Conservation (phyloP, 75 land plant genomes). For the Pinus albicaulis region DNA sequence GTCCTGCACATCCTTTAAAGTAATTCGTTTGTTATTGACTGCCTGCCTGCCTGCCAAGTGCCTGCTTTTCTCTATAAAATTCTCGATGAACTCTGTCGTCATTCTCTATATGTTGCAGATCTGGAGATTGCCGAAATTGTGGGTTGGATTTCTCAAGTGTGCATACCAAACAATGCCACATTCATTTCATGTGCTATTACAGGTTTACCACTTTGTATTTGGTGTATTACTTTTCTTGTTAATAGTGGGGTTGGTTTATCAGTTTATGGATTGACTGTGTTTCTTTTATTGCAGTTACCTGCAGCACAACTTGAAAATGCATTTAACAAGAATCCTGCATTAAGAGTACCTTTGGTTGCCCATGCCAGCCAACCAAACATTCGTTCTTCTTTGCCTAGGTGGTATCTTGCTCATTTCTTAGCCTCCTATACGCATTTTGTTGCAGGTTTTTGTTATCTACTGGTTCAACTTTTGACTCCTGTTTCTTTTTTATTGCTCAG, state of each 20-base stretch:
- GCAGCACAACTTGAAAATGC: slow-evolving; percentile 95
- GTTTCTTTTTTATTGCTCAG: slow-evolving; percentile 22
- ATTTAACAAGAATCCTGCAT: slow-evolving; percentile 53
- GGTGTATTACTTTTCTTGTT: neutral
- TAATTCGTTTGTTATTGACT: neutral
- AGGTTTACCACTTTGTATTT: slow-evolving; percentile 44
- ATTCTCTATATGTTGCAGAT: slow-evolving; percentile 51
- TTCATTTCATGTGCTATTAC: slow-evolving; percentile 87
- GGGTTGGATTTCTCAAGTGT: slow-evolving; percentile 97
- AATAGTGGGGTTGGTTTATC: neutral
- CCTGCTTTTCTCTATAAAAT: neutral
- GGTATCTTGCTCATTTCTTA: neutral
- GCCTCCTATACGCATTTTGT: neutral
- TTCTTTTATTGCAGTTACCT: slow-evolving; percentile 66
- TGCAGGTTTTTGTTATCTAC: neutral
- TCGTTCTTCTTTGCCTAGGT: slow-evolving; percentile 80
- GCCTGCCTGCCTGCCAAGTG: neutral
- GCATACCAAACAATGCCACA: slow-evolving; percentile 80
- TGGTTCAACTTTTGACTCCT: neutral
- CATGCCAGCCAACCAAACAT: slow-evolving; percentile 84
- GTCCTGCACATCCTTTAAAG: neutral
- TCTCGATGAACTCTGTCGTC: neutral
- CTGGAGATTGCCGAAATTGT: slow-evolving; percentile 93
- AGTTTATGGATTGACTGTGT: slow-evolving; percentile 5
- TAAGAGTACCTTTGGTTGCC: slow-evolving; percentile 63